Evolutionary conservation across 352 stramenopile species (phyloP), one percentile per base, ranked within the genome.

Genomic region (Globisporangium emineosum): DNA sequence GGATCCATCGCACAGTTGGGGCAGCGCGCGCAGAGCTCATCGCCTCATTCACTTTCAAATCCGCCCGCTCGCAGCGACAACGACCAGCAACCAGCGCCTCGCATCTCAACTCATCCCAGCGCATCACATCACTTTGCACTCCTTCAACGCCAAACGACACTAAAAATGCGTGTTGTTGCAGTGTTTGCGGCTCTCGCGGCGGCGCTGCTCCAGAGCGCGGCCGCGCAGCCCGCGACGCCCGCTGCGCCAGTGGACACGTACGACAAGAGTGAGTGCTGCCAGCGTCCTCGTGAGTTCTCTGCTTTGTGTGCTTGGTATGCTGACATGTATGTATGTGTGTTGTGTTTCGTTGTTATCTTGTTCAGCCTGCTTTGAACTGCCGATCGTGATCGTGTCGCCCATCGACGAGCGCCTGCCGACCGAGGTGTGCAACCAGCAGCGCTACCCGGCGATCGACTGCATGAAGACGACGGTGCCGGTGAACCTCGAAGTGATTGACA

Each of bases 381-480:
- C 83, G 3, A 71, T 92, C 42, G 75, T 92, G 52, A 73, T 90
- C 32, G 64, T 92, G 51, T 83, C 81, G 62, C 76, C 83, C 35
- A 53, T 79, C 54, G 71, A 75, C 65, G 68, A 67, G 56, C 74
- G 69, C 35, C 88, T 92, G 66, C 85, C 85, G n/a, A 76, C 84
- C 33, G 60, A 75, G 45, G 89, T 76, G 40, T 94, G 85, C 69
- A 89, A 90, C 68, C 81, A 89, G 54, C 66, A 82, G 30, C 81
- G 79, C 8, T 89, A 82, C 54, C 85, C 85, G 5, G 78, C 85
- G 15, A 63, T 78, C 35, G 73, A 90, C 65, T 94, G 85, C 52
- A 71, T 91, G 17, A 92, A 94, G 64, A 71, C 64, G 8, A 49
- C 68, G 1, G 78, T 92, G 13, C 37, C 71, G 4, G 80, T 77